phyloP scores from a whole-genome alignment of 192 early-diverging fungal genomes.

The Linderina pennispora region DNA sequence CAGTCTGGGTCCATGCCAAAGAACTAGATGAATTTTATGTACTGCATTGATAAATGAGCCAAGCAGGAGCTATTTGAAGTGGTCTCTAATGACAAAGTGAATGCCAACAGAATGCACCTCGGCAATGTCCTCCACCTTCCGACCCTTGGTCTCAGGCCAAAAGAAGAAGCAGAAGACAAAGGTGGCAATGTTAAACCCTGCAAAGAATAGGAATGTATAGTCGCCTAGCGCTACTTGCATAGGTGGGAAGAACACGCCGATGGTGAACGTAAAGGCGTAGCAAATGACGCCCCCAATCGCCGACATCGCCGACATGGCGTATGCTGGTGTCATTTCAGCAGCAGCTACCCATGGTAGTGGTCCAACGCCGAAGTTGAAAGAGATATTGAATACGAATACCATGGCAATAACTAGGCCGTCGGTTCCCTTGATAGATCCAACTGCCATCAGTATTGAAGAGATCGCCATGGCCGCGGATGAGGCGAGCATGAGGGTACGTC shows the following conservation, averaged over 20 bases:
- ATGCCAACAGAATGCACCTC: conserved; percentile 30
- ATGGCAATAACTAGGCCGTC: conserved; percentile 48
- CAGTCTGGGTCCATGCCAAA: too few species aligned
- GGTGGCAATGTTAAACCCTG: conserved; percentile 49
- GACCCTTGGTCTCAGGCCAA: conserved; percentile 75
- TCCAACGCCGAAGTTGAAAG: conserved; percentile 67
- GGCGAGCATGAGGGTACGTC: conserved; percentile 58
- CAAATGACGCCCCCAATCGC: conserved; percentile 60
- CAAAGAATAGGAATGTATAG: conserved; percentile 60
- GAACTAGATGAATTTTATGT: too few species aligned
- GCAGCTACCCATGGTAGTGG: conserved; percentile 73
- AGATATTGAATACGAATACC: conserved; percentile 63
- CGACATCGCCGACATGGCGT: conserved; percentile 58
- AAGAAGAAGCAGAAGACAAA: conserved; percentile 53
- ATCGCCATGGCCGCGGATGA: conserved; percentile 53
- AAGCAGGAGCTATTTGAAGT: too few species aligned
- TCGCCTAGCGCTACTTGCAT: conserved; percentile 30
- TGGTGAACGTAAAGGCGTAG: conserved; percentile 51
- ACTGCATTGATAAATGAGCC: too few species aligned
- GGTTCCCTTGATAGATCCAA: conserved; percentile 49
- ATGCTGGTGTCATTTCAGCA: conserved; percentile 68
- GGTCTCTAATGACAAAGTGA: too few species aligned
- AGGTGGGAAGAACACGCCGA: conserved; percentile 51
- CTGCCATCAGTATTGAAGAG: conserved; percentile 52
- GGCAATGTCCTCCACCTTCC: conserved; percentile 51